phyloP scores from a whole-genome alignment of 1,139 yeast genomes.

The Wickerhamomyces sp. region DNA sequence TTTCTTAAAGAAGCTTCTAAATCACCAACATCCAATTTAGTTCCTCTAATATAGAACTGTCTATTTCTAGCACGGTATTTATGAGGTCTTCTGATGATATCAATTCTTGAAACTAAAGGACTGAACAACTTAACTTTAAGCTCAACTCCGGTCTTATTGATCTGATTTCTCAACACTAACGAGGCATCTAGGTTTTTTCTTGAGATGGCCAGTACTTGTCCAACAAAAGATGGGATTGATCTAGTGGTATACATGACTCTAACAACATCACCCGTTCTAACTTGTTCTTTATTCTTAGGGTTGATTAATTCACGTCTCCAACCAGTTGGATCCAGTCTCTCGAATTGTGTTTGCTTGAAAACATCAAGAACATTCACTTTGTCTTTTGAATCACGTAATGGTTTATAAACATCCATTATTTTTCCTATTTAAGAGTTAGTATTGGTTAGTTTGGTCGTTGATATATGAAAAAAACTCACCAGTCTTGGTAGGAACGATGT shows the following conservation, averaged over 20 bases:
- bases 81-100: conserved; percentile 66
- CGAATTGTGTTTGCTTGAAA: conserved; percentile 22
- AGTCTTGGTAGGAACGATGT: conserved; percentile 18
- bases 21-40: conserved; percentile 80
- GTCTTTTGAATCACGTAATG: conserved; percentile 19
- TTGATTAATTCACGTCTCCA: conserved; percentile 62
- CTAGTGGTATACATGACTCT: conserved; percentile 65
- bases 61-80: conserved; percentile 70
- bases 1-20: conserved; percentile 43
- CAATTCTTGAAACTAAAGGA: conserved; percentile 71
- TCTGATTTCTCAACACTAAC: conserved; percentile 71
- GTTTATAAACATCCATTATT: conserved; percentile 30
- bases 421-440: conserved; percentile 20
- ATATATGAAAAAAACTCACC: conserved; percentile 11
- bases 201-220: conserved; percentile 72
- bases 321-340: conserved; percentile 68
- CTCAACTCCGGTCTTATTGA: conserved; percentile 77
- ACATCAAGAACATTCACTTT: conserved; percentile 20
- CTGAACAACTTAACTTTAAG: conserved; percentile 72
- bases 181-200: conserved; percentile 68
- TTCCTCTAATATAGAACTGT: conserved; percentile 82
- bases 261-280: conserved; percentile 79
- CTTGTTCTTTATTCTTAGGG: conserved; percentile 40
- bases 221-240: conserved; percentile 53
- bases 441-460: neutral